Evolutionary conservation across 164 flowering plant species (phyloP).

Genomic region (Macadamia tetraphylla): DNA sequence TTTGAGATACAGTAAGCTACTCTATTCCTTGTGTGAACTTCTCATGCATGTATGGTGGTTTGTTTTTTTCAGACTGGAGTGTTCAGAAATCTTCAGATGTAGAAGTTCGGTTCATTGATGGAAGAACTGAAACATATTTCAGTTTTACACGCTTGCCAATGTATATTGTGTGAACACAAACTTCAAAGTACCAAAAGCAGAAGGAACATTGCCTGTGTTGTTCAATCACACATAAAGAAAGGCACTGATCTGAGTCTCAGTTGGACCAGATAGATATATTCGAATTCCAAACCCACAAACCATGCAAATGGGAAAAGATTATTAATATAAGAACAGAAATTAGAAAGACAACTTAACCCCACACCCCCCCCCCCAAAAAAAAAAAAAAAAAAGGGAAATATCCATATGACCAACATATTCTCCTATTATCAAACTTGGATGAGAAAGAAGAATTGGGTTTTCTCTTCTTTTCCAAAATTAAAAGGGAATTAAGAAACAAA

Average conservation of each 20-base stretch:
- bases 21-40: conserved; percentile 12
- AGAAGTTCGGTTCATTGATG: conserved; percentile 8
- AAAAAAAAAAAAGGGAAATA: conserved; percentile 10
- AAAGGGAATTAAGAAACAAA: conserved; percentile 2
- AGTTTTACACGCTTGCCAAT: conserved; percentile 23
- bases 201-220: conserved; percentile 68
- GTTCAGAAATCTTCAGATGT: conserved; percentile 5
- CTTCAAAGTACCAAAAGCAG: conserved; percentile 49
- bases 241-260: conserved; percentile 24
- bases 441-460: conserved; percentile 17
- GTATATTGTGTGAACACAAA: conserved; percentile 33
- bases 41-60: conserved; percentile 13
- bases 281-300: conserved; percentile 21
- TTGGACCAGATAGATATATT: conserved; percentile 18
- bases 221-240: conserved; percentile 57
- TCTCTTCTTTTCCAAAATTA: conserved; percentile 20
- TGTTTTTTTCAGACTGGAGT: conserved; percentile 5
- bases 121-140: conserved; percentile 17
- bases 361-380: too few species aligned
- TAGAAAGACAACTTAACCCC: neutral
- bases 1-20: neutral
- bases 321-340: neutral
- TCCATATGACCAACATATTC: conserved; percentile 25
- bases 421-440: neutral
- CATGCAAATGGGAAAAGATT: conserved; percentile 23